These are phyloP conservation scores for Fusarium burgessii DNA, from an alignment of 2,329 filamentous ascomycete species.

Conservation along the genomic window DNA sequence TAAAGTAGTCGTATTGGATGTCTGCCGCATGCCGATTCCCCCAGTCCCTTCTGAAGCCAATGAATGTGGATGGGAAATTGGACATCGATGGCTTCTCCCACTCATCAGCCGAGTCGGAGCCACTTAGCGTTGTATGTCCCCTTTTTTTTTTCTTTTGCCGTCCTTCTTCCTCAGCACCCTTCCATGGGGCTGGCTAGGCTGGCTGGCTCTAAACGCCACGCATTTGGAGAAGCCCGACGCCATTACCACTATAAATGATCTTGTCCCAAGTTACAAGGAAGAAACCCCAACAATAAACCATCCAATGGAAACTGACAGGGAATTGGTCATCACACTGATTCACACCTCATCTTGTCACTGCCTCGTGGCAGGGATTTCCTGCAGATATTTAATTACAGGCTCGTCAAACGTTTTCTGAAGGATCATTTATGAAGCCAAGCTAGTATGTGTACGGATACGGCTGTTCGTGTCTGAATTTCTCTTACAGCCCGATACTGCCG, in stretches of 20 bases:
- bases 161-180: conserved; percentile 7
- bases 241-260: conserved; percentile 13
- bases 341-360: conserved; percentile 7
- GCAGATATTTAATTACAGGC: conserved; percentile 31
- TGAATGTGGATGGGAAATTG: conserved; percentile 45
- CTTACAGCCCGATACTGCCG: neutral
- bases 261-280: conserved; percentile 14
- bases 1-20: too few species aligned
- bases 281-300: conserved; percentile 16
- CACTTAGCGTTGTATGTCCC: conserved; percentile 42
- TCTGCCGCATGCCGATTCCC: conserved; percentile 32
- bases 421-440: neutral
- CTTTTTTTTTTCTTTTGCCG: conserved; percentile 27
- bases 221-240: conserved; percentile 26
- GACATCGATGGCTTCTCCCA: conserved; percentile 46
- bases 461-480: neutral
- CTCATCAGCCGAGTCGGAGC: conserved; percentile 40
- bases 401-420: conserved; percentile 15
- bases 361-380: conserved; percentile 19
- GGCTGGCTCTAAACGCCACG: conserved; percentile 31
- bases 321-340: neutral
- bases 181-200: conserved; percentile 6
- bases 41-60: conserved; percentile 38
- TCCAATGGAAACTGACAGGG: conserved; percentile 6
- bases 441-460: neutral